These are phyloP conservation scores for Talaromyces piceae DNA, from an alignment of 2,329 filamentous ascomycete genomes.

Conservation along the genomic window DNA sequence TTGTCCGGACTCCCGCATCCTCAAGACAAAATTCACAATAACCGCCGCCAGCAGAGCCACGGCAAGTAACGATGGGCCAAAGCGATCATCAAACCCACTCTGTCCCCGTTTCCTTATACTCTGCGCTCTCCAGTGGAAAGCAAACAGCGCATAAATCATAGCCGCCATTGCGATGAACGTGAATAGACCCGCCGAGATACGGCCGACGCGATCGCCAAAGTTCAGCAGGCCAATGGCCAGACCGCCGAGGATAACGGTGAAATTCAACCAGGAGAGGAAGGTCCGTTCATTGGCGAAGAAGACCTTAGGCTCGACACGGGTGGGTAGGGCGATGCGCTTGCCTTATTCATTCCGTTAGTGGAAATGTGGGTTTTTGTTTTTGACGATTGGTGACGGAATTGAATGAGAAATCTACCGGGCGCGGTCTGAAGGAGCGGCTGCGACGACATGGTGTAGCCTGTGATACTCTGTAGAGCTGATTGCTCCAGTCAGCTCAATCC, in stretches of 20 bases:
- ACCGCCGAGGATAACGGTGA: slow-evolving; percentile 95
- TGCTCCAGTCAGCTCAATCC: background rate
- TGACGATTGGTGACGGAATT: background rate
- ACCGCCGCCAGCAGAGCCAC: slow-evolving; percentile 80
- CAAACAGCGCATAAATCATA: slow-evolving; percentile 90
- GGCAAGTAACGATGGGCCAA: slow-evolving; percentile 85
- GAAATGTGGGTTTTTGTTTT: too few species aligned
- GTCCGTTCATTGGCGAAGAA: slow-evolving; percentile 99
- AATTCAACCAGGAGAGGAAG: slow-evolving; percentile 99
- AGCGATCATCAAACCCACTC: slow-evolving; percentile 92
- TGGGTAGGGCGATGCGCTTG: slow-evolving; percentile 97
- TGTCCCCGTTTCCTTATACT: slow-evolving; percentile 86
- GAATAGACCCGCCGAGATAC: slow-evolving; percentile 89
- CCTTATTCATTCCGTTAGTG: too few species aligned
- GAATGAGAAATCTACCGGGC: slow-evolving; percentile 56
- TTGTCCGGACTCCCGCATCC: slow-evolving; percentile 34
- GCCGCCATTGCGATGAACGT: slow-evolving; percentile 89
- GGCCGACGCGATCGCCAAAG: slow-evolving; percentile 90
- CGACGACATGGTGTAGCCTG: slow-evolving; percentile 64
- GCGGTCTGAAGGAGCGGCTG: slow-evolving; percentile 93
- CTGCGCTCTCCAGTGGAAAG: slow-evolving; percentile 95
- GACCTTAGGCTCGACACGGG: slow-evolving; percentile 97
- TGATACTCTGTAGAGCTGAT: too few species aligned
- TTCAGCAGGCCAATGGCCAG: slow-evolving; percentile 96
- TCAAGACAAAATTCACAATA: slow-evolving; percentile 90